Evolutionary conservation across 1,284 basidiomycete species (phyloP), one percentile per base, ranked within the genome.

Genomic region (Trichosporon asahii): DNA sequence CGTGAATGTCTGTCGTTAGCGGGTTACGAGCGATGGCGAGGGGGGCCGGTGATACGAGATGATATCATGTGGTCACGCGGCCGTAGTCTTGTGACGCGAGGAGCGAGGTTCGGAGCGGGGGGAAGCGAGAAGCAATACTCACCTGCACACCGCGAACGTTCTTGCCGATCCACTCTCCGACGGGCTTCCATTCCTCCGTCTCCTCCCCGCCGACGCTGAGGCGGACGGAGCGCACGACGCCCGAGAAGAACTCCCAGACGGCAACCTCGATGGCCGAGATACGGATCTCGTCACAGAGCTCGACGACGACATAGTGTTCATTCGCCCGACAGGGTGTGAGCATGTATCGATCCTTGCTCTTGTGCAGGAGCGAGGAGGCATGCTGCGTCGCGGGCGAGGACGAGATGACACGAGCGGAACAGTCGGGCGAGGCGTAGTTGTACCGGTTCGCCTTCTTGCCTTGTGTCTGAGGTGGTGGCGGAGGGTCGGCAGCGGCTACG

Each of bases 201-300:
- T 69, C 67, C 44, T 90, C 89, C 80, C 92, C 91, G 5, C 92
- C 90, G 1, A 94, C 93, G 76, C 91, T 92, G 57, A 99, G 90
- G 2, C 87, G 87, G 74, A 99, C 92, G 67, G 95, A 91, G 82
- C 93, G 92, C 85, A 99, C 97, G 66, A 98, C 92, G 11, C 95
- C 94, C 76, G 92, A 95, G 85, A 98, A 99, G 85, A 98, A 98
- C 84, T 99, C 96, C 82, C 93, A 97, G 78, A 98, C 97, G 67
- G 95, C 95, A 6, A 99, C 85, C 79, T 98, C 95, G 65, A 99
- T 88, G 0, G 95, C 96, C 82, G 99, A 95, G 77, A 98, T 94
- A 64, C 92, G 87, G 75, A 99, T 95, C 81, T 98, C 96, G 76
- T 98, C 95, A 84, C 97, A 99, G 6, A 98, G 89, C 83, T 99